Percentiles rank a stretch among this genome's conserved stretches.
Conservation (phyloP, 2,329 filamentous ascomycete species). For the Didymella glomerata region DNA sequence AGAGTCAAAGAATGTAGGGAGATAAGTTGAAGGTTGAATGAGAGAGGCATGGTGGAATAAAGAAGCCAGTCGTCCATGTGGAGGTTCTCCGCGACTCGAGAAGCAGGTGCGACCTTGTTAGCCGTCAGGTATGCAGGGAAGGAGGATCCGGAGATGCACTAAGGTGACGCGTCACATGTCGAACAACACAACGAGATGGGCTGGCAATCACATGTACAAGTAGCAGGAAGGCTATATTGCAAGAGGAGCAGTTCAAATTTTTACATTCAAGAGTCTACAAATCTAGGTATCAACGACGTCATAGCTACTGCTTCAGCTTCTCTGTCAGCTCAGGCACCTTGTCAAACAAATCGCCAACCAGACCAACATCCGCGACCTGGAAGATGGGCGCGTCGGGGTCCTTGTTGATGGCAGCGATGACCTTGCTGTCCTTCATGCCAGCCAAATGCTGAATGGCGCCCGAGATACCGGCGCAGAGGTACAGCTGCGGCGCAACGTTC, state of each 20-base stretch:
- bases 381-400: constrained; percentile 97
- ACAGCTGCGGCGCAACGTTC: constrained; percentile 95
- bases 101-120: not conserved
- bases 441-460: constrained; percentile 98
- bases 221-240: no score
- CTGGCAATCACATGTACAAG: no score
- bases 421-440: constrained; percentile 99
- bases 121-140: not conserved
- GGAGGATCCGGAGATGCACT: not conserved
- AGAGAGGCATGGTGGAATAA: not conserved
- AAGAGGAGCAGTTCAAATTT: not conserved
- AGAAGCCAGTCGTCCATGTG: no score
- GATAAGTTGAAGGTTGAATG: no score
- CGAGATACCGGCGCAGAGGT: constrained; percentile 93
- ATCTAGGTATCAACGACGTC: constrained; percentile 17
- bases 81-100: no score
- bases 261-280: constrained; percentile 25
- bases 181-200: no score
- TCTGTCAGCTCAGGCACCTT: constrained; percentile 95
- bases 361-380: constrained; percentile 93
- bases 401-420: constrained; percentile 99
- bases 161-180: constrained; percentile 4
- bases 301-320: constrained; percentile 73
- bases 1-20: no score
- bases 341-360: constrained; percentile 95